Conservation (phyloP, 306 rosid genomes). For the Chamaecrista fasciculata region DNA sequence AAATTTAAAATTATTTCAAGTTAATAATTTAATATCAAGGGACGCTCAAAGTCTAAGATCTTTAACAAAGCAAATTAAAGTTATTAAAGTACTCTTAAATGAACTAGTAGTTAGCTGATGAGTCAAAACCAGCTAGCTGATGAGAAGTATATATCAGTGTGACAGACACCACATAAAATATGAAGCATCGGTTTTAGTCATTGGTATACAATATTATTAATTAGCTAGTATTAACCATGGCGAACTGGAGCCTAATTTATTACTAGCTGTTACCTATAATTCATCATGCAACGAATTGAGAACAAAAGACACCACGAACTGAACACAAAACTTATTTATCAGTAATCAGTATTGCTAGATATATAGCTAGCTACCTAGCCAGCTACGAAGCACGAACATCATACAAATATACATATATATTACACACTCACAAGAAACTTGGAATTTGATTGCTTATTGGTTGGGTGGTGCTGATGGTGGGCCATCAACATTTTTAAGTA, state of each 20-base stretch:
- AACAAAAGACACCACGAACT: neutral
- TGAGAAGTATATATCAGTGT: neutral
- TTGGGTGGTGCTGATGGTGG: neutral
- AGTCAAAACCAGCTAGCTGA: neutral
- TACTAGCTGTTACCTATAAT: too few species aligned
- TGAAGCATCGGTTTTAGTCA: neutral
- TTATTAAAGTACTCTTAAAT: neutral
- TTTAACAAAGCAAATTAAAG: neutral
- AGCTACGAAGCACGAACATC: neutral
- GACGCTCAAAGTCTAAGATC: neutral
- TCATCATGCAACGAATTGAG: constrained; percentile 6
- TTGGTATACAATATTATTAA: neutral
- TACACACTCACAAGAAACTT: too few species aligned
- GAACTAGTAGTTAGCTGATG: too few species aligned
- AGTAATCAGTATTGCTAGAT: neutral
- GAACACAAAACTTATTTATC: neutral
- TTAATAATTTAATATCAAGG: neutral
- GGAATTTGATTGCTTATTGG: neutral
- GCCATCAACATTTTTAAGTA: neutral
- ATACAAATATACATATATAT: neutral
- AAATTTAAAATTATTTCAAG: neutral
- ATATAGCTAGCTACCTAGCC: neutral
- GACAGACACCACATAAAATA: constrained; percentile 6
- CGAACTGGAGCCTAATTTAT: neutral
- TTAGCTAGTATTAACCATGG: neutral